Conservation (phyloP, 805 yeast genomes). For the Metschnikowia anglica region DNA sequence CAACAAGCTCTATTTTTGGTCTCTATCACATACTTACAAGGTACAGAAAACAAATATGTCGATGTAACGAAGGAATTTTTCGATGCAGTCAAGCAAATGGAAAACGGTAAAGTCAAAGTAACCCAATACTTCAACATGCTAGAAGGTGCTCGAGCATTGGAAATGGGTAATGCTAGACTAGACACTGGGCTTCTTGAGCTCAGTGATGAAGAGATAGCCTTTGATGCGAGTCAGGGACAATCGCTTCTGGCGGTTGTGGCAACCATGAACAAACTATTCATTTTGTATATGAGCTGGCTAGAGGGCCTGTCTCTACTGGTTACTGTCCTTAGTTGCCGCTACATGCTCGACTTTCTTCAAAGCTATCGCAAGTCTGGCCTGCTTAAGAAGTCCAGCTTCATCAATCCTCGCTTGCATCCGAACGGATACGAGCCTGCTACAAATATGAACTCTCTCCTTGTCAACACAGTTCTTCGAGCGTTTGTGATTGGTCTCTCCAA, state of each 20-base stretch:
- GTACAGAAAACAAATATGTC: constrained; percentile 2
- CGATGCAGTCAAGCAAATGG: constrained; percentile 28
- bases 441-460: constrained; percentile 25
- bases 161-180: constrained; percentile 64
- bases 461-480: constrained; percentile 51
- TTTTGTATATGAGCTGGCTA: constrained; percentile 69
- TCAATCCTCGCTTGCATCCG: constrained; percentile 13
- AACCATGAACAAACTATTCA: constrained; percentile 53
- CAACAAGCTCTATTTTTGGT: background rate
- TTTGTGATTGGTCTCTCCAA: constrained; percentile 54
- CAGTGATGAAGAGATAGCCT: constrained; percentile 43
- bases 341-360: constrained; percentile 58
- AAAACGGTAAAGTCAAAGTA: constrained; percentile 54
- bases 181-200: constrained; percentile 73
- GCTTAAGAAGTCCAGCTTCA: constrained; percentile 12
- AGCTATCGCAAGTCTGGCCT: constrained; percentile 29
- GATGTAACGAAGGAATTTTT: constrained; percentile 62
- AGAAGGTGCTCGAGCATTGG: constrained; percentile 88
- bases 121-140: constrained; percentile 61
- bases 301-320: constrained; percentile 72
- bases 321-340: constrained; percentile 72
- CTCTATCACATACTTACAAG: constrained; percentile 3
- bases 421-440: constrained; percentile 1
- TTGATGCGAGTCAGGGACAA: constrained; percentile 43
- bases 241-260: constrained; percentile 45